These are phyloP conservation scores for Aphanomyces cochlioides DNA, from an alignment of 352 stramenopile species.

Conservation along the genomic window DNA sequence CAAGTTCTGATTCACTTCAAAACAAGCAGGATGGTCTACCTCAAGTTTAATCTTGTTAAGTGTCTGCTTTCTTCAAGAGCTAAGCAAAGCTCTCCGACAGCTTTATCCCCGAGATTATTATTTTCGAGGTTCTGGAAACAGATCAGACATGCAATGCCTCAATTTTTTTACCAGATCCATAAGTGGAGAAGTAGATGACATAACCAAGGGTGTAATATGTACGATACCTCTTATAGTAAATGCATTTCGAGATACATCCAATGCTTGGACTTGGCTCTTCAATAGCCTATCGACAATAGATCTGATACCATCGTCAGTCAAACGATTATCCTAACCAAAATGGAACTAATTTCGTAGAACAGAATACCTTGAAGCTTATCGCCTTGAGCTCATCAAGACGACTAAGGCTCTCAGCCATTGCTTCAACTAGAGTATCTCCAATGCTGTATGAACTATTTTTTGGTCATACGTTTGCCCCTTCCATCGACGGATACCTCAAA, in stretches of 20 bases:
- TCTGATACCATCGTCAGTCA: conserved; percentile 11
- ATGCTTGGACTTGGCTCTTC: not conserved
- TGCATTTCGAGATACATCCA: conserved; percentile 23
- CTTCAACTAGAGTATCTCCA: conserved; percentile 15
- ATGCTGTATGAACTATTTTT: conserved; percentile 28
- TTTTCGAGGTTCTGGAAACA: conserved; percentile 24
- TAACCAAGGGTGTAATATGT: conserved; percentile 14
- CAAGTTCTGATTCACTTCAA: not conserved
- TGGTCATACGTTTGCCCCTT: not conserved
- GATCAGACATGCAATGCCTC: too few species aligned
- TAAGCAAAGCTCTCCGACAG: not conserved
- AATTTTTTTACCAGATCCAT: conserved; percentile 4
- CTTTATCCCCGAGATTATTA: conserved; percentile 21
- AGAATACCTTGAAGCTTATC: conserved; percentile 22
- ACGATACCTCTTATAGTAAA: conserved; percentile 5
- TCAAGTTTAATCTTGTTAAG: conserved; percentile 25
- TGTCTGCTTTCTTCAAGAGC: conserved; percentile 7
- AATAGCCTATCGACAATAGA: not conserved
- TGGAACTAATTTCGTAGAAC: not conserved
- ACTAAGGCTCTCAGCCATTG: conserved; percentile 14
- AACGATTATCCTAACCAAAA: conserved; percentile 17
- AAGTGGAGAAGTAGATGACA: conserved; percentile 9
- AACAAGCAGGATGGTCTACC: not conserved
- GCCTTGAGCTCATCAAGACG: not conserved
- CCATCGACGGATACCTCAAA: conserved; percentile 8